Conservation (phyloP, 2,329 filamentous ascomycete genomes). For the Pseudocercospora eumusae region DNA sequence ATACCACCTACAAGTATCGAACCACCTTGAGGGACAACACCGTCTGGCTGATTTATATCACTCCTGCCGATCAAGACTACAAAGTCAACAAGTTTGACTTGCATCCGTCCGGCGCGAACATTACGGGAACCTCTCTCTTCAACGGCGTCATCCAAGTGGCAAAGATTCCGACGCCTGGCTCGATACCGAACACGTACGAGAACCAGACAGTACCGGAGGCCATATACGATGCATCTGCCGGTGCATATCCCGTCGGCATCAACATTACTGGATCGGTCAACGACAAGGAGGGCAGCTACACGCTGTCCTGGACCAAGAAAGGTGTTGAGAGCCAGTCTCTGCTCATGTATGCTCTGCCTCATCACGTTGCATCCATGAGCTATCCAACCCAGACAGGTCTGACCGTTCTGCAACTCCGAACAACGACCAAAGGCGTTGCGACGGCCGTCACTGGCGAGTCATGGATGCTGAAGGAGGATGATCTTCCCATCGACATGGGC, state of each 20-base stretch:
- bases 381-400: constrained; percentile 52
- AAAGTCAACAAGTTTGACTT: constrained; percentile 64
- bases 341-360: constrained; percentile 84
- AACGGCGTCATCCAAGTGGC: constrained; percentile 79
- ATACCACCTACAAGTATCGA: constrained; percentile 73
- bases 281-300: constrained; percentile 68
- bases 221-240: constrained; percentile 73
- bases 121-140: constrained; percentile 68
- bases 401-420: constrained; percentile 63
- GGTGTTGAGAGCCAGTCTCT: constrained; percentile 64
- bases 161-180: constrained; percentile 61
- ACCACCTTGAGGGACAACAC: constrained; percentile 69
- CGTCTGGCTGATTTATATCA: constrained; percentile 78
- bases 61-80: constrained; percentile 54
- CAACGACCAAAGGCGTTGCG: constrained; percentile 81
- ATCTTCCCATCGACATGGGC: constrained; percentile 71
- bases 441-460: constrained; percentile 69
- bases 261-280: constrained; percentile 64
- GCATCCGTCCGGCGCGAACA: constrained; percentile 53
- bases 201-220: constrained; percentile 55
- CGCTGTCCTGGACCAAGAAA: constrained; percentile 69
- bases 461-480: constrained; percentile 75
- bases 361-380: constrained; percentile 79
- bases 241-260: constrained; percentile 69
- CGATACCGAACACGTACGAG: constrained; percentile 54